Conservation (phyloP, 2,329 filamentous ascomycete species). For the Trichoderma sp. region DNA sequence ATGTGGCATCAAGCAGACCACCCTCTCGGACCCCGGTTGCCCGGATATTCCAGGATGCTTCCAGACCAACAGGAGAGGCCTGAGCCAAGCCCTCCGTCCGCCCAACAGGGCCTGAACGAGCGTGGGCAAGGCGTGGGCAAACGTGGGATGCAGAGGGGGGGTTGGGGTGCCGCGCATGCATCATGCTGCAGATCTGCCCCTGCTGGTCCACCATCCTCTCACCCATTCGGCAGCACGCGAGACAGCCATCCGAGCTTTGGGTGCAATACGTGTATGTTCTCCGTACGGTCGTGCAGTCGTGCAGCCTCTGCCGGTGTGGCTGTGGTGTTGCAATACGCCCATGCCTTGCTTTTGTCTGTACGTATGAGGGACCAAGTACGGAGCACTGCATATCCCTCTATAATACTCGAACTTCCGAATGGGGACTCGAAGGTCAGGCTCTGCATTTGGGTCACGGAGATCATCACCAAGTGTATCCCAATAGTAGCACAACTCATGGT, state of each 20-base stretch:
- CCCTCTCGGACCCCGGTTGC: slow-evolving; percentile 21
- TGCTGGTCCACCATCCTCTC: slow-evolving; percentile 11
- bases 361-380: too few species aligned
- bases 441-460: too few species aligned
- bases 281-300: background rate
- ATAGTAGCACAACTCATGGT: too few species aligned
- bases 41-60: slow-evolving; percentile 26
- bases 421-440: too few species aligned
- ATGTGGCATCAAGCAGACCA: slow-evolving; percentile 18
- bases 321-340: background rate
- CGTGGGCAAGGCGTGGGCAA: slow-evolving; percentile 22
- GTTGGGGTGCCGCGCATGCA: slow-evolving; percentile 25
- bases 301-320: background rate
- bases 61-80: slow-evolving; percentile 22
- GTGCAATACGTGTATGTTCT: background rate
- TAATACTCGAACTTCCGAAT: too few species aligned
- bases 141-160: slow-evolving; percentile 27
- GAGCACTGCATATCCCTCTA: too few species aligned
- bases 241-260: background rate
- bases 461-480: too few species aligned
- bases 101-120: slow-evolving; percentile 18
- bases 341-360: background rate
- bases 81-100: slow-evolving; percentile 25
- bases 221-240: slow-evolving; percentile 19
- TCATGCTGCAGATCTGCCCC: slow-evolving; percentile 28